Conservation (phyloP, 176 grass and related monocot genomes). For the Oryza glaberrima region DNA sequence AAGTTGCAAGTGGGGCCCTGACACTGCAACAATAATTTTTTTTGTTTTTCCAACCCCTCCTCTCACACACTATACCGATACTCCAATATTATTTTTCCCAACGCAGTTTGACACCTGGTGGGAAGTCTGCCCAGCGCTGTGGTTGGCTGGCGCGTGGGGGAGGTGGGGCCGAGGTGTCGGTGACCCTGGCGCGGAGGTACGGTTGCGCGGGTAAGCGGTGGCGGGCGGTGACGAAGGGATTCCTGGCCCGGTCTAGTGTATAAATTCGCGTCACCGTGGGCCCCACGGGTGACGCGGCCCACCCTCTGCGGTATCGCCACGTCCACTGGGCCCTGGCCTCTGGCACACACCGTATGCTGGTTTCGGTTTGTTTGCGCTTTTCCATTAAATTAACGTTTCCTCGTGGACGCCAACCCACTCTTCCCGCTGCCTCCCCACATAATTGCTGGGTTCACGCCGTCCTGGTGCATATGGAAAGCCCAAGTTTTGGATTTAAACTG, state of each 20-base stretch:
- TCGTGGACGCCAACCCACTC: constrained; percentile 7
- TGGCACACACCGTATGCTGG: not conserved
- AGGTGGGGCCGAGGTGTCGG: too few species aligned
- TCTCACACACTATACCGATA: not conserved
- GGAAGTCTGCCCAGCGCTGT: accelerated
- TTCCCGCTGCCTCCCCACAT: not conserved
- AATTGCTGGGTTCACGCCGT: constrained; percentile 8
- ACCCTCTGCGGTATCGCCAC: constrained; percentile 22
- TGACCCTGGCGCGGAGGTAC: not conserved
- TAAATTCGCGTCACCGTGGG: constrained; percentile 16
- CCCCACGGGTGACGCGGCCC: constrained; percentile 14
- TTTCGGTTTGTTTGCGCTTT: not conserved
- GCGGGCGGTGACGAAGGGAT: constrained; percentile 49
- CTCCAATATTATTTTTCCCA: not conserved
- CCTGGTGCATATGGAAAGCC: too few species aligned
- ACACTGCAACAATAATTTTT: not conserved
- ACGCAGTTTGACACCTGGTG: not conserved
- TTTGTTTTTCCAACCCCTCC: not conserved
- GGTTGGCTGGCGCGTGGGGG: not conserved
- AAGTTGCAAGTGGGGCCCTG: too few species aligned
- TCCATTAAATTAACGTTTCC: constrained; percentile 18
- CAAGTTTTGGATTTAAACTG: too few species aligned
- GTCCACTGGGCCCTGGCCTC: not conserved
- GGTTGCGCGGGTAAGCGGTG: not conserved
- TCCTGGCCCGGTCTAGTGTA: not conserved